Evolutionary conservation across 805 yeast genomes (phyloP).

Genomic region (Candida nitratophila): DNA sequence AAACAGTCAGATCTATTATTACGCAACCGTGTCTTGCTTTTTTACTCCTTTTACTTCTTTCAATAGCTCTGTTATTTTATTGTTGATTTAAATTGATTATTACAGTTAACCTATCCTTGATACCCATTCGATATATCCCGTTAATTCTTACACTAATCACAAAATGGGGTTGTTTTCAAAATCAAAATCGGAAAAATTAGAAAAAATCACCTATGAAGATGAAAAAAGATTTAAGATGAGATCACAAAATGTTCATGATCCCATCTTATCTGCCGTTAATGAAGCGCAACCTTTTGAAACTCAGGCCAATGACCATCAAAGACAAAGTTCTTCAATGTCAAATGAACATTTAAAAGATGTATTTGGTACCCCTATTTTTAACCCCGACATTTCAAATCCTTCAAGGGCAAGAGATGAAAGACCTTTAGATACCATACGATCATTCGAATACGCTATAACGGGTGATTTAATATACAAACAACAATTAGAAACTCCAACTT

Average conservation of each 20-base stretch:
- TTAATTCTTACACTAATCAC: no score
- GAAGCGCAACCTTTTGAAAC: slow-evolving; percentile 95
- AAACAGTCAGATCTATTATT: no score
- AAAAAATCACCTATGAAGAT: slow-evolving; percentile 43
- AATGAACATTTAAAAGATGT: slow-evolving; percentile 59
- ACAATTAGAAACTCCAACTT: slow-evolving; percentile 66
- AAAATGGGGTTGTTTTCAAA: slow-evolving; percentile 45
- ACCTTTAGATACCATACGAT: slow-evolving; percentile 91
- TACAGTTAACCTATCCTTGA: no score
- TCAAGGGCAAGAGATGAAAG: slow-evolving; percentile 91
- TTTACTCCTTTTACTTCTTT: no score
- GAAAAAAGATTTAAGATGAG: slow-evolving; percentile 52
- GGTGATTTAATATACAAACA: slow-evolving; percentile 79
- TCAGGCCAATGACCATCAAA: slow-evolving; percentile 29
- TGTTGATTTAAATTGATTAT: no score
- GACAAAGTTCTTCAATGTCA: slow-evolving; percentile 20
- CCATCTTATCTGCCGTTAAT: slow-evolving; percentile 86
- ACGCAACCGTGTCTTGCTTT: no score
- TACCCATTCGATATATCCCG: no score
- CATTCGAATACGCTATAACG: slow-evolving; percentile 90
- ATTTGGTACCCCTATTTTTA: slow-evolving; percentile 73
- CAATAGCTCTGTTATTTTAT: no score
- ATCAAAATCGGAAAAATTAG: slow-evolving; percentile 21
- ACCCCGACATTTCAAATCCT: slow-evolving; percentile 89
- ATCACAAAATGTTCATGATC: slow-evolving; percentile 74